phyloP scores from a whole-genome alignment of 2,329 filamentous ascomycete species.

The Fusarium burgessii region DNA sequence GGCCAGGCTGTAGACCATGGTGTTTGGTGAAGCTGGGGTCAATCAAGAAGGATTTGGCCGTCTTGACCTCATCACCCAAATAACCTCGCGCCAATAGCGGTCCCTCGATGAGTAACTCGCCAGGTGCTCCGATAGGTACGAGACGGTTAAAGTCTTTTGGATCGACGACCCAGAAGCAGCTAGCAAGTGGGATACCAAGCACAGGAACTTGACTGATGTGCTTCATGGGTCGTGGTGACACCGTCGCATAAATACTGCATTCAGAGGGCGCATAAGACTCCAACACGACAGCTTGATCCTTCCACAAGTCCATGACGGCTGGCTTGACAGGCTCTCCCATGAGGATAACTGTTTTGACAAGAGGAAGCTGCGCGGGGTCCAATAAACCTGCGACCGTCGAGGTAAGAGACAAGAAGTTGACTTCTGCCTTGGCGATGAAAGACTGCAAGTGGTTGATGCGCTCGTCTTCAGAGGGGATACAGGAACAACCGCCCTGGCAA shows the following conservation, averaged over 20 bases:
- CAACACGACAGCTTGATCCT: background rate
- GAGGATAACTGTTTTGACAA: background rate
- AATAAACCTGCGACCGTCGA: background rate
- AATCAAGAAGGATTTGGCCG: background rate
- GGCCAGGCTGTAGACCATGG: background rate
- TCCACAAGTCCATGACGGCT: constrained; percentile 8
- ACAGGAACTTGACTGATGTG: background rate
- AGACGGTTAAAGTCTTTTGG: background rate
- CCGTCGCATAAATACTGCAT: background rate
- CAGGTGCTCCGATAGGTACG: background rate
- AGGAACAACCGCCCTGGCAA: background rate
- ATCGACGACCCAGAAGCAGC: constrained; percentile 3
- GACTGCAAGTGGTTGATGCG: background rate
- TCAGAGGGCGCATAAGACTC: constrained; percentile 4
- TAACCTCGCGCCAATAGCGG: background rate
- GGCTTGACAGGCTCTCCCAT: constrained; percentile 9
- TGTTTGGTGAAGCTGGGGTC: background rate
- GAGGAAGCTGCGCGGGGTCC: background rate
- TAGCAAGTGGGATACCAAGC: background rate
- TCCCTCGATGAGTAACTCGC: background rate
- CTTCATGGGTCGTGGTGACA: background rate
- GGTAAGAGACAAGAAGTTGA: constrained; percentile 1
- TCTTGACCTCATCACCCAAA: background rate
- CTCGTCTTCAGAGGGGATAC: constrained; percentile 6
- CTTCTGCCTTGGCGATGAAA: background rate